Evolutionary conservation across 495 filamentous ascomycete genomes (phyloP), one percentile per base, ranked within the genome.

Genomic region (Hyaloscypha bicolor): DNA sequence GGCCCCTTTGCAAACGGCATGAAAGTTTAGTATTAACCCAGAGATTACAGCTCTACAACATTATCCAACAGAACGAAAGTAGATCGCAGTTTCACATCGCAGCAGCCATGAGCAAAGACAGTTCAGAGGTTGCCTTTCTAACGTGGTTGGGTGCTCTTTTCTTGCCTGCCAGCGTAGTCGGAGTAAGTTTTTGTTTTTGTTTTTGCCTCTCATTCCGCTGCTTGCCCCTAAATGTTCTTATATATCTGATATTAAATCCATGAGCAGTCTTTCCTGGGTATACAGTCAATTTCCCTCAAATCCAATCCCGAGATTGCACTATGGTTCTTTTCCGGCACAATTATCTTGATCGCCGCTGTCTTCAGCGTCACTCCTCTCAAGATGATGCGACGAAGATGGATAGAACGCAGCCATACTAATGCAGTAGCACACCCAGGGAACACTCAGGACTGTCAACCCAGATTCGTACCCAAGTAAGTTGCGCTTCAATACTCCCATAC

Each of bases 21-120:
- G 29, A 56, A 11, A 56, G 22, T 21, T 12, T 19, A 56, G 8
- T 9, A 30, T 16, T 48, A 6, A 56, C 53, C 0, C 2, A 30
- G 4, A 12, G 19, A 29, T 29, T 29, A 31, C 5, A 56, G 53
- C 21, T 56, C 9, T 56, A 56, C 29, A 25, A 56, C 19, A 25
- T 11, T 9, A 56, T 56, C 29, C 53, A 56, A 6, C 53, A 31
- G 22, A 56, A 56, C 53, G 53, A 56, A 31, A 56, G 53, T 16
- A 56, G 53, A 30, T 29, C 53, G 6, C 53, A 56, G 22, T 56
- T 9, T 56, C 53, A 56, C 9, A 30, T 56, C 22, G 53, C 53
- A 12, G 19, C 21, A 56, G 9, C 22, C 11, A 56, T 56, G 53
- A 56, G 53, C 16, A 56, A 56, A 29, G 53, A 56, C 53, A 56